These are phyloP conservation scores for Onygenales sp. DNA, from an alignment of 2,329 filamentous ascomycete genomes.

Conservation along the genomic window DNA sequence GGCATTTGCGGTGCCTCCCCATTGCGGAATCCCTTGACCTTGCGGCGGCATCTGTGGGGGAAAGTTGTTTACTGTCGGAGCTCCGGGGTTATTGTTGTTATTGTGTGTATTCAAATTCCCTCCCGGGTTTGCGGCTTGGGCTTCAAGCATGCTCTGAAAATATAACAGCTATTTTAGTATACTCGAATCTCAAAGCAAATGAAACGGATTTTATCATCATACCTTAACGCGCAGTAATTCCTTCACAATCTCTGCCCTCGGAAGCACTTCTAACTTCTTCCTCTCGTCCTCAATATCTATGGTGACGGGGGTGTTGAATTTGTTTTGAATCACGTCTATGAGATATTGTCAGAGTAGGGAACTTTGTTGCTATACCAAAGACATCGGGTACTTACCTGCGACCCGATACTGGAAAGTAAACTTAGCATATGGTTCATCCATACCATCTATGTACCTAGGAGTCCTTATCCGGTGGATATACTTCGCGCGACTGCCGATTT, in stretches of 20 bases:
- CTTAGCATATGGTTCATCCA: constrained; percentile 22
- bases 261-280: constrained; percentile 12
- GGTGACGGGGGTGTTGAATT: constrained; percentile 9
- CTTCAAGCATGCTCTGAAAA: too few relatives aligned
- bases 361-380: background rate
- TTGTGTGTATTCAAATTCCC: too few relatives aligned
- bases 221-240: constrained; percentile 15
- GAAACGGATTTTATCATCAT: background rate
- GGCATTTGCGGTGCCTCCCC: background rate
- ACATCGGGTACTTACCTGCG: constrained; percentile 7
- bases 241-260: constrained; percentile 12
- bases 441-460: constrained; percentile 20
- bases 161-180: too few relatives aligned
- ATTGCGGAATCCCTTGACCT: too few relatives aligned
- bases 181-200: too few relatives aligned
- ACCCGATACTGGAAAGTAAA: constrained; percentile 25
- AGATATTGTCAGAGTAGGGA: background rate
- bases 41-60: too few relatives aligned
- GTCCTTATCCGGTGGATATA: constrained; percentile 20
- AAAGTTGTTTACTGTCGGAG: too few relatives aligned
- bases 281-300: constrained; percentile 12
- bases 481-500: constrained; percentile 17
- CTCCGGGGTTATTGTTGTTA: too few relatives aligned
- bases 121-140: too few relatives aligned
- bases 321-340: constrained; percentile 12